Conservation (phyloP, 768 basidiomycete species). For the Xerocomellus intermedius region DNA sequence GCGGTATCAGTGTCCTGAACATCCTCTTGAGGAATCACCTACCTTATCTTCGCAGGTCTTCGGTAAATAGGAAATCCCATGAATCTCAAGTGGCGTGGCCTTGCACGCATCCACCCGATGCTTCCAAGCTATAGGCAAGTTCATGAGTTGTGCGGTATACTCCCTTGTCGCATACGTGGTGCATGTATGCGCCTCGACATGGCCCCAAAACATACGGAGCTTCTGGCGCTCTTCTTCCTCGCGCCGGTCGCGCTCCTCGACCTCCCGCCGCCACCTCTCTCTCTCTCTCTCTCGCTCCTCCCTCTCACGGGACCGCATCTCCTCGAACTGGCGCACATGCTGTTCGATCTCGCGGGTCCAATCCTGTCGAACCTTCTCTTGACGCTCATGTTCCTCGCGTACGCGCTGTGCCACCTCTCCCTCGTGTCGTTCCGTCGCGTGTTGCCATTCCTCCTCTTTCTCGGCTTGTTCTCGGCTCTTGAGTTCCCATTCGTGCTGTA, state of each 20-base stretch:
- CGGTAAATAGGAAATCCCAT: slow-evolving; percentile 19
- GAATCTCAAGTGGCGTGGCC: slow-evolving; percentile 19
- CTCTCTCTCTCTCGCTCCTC: neutral
- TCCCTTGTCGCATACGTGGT: slow-evolving; percentile 27
- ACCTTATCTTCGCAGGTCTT: slow-evolving; percentile 26
- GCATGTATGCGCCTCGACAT: slow-evolving; percentile 21
- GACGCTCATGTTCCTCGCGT: slow-evolving; percentile 5
- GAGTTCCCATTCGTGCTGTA: neutral
- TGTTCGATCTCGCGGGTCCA: slow-evolving; percentile 5
- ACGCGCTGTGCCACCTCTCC: neutral
- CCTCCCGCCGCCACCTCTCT: slow-evolving; percentile 14
- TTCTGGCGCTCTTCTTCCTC: slow-evolving; percentile 27
- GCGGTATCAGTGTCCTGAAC: neutral
- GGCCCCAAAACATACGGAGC: slow-evolving; percentile 23
- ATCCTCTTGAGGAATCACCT: neutral
- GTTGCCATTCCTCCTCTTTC: slow-evolving; percentile 3
- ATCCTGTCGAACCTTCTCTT: neutral
- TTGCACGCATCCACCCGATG: slow-evolving; percentile 24
- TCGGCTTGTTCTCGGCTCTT: neutral
- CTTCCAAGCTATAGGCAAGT: slow-evolving; percentile 23
- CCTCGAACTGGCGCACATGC: slow-evolving; percentile 1
- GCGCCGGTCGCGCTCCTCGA: slow-evolving; percentile 11
- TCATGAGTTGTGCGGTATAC: slow-evolving; percentile 30
- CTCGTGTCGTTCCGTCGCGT: neutral
- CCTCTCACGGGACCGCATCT: slow-evolving; percentile 5